Percentiles rank a stretch among this genome's conserved stretches.
These are phyloP conservation scores for Skeletonema menzelii DNA, from an alignment of 108 stramenopile genomes.

Conservation along the genomic window DNA sequence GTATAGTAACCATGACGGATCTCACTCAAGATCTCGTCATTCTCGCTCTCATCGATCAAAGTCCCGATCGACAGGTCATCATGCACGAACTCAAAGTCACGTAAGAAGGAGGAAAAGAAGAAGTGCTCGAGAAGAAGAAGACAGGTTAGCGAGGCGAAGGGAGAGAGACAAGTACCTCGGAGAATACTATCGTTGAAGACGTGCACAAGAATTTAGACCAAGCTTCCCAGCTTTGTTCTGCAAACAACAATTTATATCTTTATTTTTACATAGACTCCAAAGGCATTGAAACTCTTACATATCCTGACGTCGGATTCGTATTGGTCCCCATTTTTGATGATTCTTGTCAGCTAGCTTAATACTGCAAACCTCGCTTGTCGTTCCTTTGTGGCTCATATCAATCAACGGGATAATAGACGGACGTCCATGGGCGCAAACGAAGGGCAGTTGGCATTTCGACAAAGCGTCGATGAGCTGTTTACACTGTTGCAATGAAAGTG, in stretches of 20 bases:
- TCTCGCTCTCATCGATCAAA: not conserved
- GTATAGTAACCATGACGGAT: not conserved
- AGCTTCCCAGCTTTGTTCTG: no score
- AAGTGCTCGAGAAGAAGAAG: not conserved
- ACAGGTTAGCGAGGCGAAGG: not conserved
- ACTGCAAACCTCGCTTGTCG: not conserved
- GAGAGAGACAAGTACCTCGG: not conserved
- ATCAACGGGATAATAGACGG: slow-evolving; percentile 20
- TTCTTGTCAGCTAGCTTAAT: not conserved
- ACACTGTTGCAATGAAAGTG: slow-evolving; percentile 10
- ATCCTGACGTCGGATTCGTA: not conserved
- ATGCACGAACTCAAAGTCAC: not conserved
- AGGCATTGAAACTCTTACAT: no score
- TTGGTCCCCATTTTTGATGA: not conserved
- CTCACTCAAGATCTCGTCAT: not conserved
- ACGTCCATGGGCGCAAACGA: slow-evolving; percentile 47
- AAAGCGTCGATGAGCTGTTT: slow-evolving; percentile 20
- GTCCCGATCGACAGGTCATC: not conserved
- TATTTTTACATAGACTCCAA: no score
- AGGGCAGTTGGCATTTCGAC: slow-evolving; percentile 35
- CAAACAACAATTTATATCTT: no score
- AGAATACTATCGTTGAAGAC: not conserved
- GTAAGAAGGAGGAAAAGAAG: slow-evolving; percentile 1
- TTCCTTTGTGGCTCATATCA: not conserved
- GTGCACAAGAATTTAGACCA: no score